These are phyloP conservation scores for Fusarium transvaalense DNA, from an alignment of 2,329 filamentous ascomycete species.

Conservation along the genomic window DNA sequence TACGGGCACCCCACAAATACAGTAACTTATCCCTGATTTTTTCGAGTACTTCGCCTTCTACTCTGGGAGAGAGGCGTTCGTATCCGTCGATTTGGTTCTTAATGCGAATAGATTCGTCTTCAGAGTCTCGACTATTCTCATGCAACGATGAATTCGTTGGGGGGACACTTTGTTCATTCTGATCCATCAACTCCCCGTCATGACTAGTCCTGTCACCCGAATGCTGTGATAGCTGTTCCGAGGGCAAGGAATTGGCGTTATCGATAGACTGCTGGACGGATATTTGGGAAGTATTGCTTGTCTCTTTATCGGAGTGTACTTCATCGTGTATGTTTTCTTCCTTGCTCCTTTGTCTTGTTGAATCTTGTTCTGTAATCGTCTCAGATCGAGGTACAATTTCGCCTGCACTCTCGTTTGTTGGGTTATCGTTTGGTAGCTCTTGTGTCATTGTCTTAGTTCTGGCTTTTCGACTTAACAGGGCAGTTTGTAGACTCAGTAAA, in stretches of 20 bases:
- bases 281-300: accelerated
- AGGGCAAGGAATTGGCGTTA: neutral
- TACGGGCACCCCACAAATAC: neutral
- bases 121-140: too few species aligned
- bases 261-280: neutral
- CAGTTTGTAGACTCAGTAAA: neutral
- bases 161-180: neutral
- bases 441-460: neutral
- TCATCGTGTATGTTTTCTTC: neutral
- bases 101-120: neutral
- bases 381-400: neutral
- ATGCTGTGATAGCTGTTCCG: neutral
- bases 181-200: too few species aligned
- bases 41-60: neutral
- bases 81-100: too few species aligned
- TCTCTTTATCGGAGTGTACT: too few species aligned
- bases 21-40: neutral
- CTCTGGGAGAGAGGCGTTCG: neutral
- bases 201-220: neutral
- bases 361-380: accelerated
- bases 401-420: accelerated
- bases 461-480: neutral
- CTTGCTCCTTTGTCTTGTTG: neutral
- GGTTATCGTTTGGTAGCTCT: accelerated
- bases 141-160: accelerated